Evolutionary conservation across 179 eudicot species (phyloP).

Genomic region (Silene vulgaris): DNA sequence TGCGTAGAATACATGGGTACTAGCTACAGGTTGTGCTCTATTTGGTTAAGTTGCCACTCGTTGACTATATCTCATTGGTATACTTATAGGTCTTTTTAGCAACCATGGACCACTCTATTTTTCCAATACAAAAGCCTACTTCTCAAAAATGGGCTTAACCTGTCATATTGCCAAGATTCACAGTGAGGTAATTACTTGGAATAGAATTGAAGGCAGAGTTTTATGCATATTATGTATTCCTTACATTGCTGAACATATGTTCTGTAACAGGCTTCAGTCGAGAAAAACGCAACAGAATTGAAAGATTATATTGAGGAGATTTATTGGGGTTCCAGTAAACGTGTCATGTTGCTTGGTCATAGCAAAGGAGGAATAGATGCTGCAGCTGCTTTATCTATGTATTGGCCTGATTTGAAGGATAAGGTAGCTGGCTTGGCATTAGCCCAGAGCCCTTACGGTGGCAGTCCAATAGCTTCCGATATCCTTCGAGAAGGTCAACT

Average conservation of each 20-base stretch:
- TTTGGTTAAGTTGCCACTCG: neutral
- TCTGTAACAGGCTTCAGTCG: slow-evolving; percentile 76
- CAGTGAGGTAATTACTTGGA: slow-evolving; percentile 60
- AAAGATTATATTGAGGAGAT: slow-evolving; percentile 88
- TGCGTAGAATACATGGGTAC: neutral
- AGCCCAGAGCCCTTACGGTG: slow-evolving; percentile 95
- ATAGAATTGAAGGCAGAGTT: slow-evolving; percentile 13
- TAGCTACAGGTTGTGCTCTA: slow-evolving; percentile 8
- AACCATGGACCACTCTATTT: slow-evolving; percentile 96
- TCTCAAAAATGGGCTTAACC: slow-evolving; percentile 86
- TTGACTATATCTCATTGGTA: slow-evolving; percentile 11
- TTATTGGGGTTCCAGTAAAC: slow-evolving; percentile 82
- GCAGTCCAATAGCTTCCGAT: slow-evolving; percentile 96
- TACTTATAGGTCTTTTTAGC: slow-evolving; percentile 80
- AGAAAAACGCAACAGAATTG: slow-evolving; percentile 77
- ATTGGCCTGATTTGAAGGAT: slow-evolving; percentile 90
- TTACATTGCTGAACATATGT: slow-evolving; percentile 17
- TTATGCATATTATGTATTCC: slow-evolving; percentile 11
- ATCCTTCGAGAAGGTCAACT: slow-evolving; percentile 85
- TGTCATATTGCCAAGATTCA: slow-evolving; percentile 99
- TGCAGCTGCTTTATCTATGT: slow-evolving; percentile 91
- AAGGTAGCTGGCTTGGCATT: slow-evolving; percentile 89
- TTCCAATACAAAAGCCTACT: slow-evolving; percentile 55
- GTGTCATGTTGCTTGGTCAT: slow-evolving; percentile 85
- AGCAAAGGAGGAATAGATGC: slow-evolving; percentile 98